Conservation (phyloP, 2,329 filamentous ascomycete genomes). For the Cladosporium sphaerospermum region DNA sequence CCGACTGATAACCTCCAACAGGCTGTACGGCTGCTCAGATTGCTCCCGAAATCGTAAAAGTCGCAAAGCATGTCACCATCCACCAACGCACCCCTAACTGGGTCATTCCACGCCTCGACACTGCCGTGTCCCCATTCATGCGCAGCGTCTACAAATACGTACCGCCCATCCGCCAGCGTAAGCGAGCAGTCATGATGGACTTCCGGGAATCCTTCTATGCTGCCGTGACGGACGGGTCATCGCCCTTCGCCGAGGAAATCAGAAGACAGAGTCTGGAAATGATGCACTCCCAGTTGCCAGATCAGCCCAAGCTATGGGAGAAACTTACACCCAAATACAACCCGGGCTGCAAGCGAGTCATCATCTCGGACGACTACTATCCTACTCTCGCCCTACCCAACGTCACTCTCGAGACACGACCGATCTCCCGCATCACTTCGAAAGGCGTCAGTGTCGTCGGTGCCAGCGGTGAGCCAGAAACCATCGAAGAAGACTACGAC, state of each 20-base stretch:
- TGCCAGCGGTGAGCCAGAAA: slow-evolving; percentile 21
- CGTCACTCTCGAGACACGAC: slow-evolving; percentile 46
- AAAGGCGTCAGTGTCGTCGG: slow-evolving; percentile 43
- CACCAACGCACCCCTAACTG: slow-evolving; percentile 57
- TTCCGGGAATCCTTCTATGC: slow-evolving; percentile 46
- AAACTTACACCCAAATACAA: slow-evolving; percentile 50
- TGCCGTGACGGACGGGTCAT: slow-evolving; percentile 38
- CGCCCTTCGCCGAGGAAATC: slow-evolving; percentile 37
- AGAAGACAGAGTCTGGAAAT: slow-evolving; percentile 31
- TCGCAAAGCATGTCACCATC: slow-evolving; percentile 45
- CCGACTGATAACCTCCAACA: slow-evolving; percentile 14
- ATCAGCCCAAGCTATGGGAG: slow-evolving; percentile 46
- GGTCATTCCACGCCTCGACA: slow-evolving; percentile 50
- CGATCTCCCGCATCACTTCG: slow-evolving; percentile 42
- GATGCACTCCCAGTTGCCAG: slow-evolving; percentile 43
- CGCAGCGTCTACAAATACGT: slow-evolving; percentile 44
- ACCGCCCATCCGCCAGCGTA: slow-evolving; percentile 45
- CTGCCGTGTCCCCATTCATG: slow-evolving; percentile 38
- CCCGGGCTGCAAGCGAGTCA: slow-evolving; percentile 50
- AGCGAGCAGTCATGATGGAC: slow-evolving; percentile 50
- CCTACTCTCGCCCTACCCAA: slow-evolving; percentile 43
- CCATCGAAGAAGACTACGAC: slow-evolving; percentile 37
- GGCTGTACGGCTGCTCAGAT: slow-evolving; percentile 55
- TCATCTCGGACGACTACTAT: slow-evolving; percentile 52
- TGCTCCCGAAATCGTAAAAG: slow-evolving; percentile 50